Conservation (phyloP, 305 asterid genomes). For the Solanum hybrid region DNA sequence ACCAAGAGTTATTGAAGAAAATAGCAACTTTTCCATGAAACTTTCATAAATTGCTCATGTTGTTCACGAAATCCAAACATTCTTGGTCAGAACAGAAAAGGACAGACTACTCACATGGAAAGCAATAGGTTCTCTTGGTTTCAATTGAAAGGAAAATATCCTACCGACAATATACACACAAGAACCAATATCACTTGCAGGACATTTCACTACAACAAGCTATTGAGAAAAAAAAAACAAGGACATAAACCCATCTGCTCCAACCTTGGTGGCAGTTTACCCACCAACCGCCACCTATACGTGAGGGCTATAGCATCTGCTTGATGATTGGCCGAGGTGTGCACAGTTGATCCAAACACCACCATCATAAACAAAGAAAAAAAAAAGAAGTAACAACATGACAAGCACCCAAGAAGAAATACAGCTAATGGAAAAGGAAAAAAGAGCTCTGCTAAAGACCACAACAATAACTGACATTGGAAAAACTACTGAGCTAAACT, state of each 20-base stretch:
- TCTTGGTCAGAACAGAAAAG: not conserved
- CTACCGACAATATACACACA: not conserved
- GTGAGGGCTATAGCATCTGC: not conserved
- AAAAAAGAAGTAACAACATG: not conserved
- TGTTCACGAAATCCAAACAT: not conserved
- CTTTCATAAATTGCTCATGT: not conserved
- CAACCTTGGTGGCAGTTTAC: not conserved
- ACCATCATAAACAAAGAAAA: not conserved
- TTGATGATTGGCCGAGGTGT: not conserved
- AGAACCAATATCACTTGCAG: not conserved
- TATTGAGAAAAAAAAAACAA: not conserved
- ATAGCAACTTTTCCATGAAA: not conserved
- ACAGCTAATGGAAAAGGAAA: not conserved
- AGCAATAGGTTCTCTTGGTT: not conserved
- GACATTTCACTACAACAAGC: not conserved
- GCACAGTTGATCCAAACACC: not conserved
- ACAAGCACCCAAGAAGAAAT: not conserved
- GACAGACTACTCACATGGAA: not conserved
- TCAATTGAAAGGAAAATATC: not conserved
- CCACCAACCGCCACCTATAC: not conserved
- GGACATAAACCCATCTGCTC: not conserved
- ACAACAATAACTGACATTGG: not conserved
- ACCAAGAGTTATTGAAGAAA: not conserved
- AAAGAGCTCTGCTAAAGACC: not conserved
- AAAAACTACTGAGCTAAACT: not conserved